Conservation (phyloP, 192 early-diverging fungal genomes). For the Lobulomyces angularis region DNA sequence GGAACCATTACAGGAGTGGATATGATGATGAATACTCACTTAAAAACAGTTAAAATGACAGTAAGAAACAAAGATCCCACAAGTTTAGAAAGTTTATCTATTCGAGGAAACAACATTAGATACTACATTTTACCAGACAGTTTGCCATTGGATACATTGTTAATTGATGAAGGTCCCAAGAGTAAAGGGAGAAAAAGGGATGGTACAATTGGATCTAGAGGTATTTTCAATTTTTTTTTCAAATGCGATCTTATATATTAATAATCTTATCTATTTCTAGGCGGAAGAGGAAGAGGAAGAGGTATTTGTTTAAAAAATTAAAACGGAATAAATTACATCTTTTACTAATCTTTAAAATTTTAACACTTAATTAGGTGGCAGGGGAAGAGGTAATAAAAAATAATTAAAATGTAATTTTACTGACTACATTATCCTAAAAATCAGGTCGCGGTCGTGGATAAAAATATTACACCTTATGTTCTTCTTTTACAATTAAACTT, state of each 20-base stretch:
- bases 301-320: neutral
- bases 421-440: too few species aligned
- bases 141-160: constrained; percentile 84
- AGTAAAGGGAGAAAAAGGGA: constrained; percentile 81
- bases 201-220: constrained; percentile 21
- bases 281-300: neutral
- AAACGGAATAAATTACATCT: too few species aligned
- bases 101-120: constrained; percentile 87
- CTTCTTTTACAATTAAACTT: too few species aligned
- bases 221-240: neutral
- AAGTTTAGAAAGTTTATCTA: constrained; percentile 79
- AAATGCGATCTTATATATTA: too few species aligned
- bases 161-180: constrained; percentile 92
- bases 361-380: too few species aligned
- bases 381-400: too few species aligned
- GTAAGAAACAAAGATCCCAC: constrained; percentile 84
- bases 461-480: too few species aligned
- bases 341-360: too few species aligned
- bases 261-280: neutral
- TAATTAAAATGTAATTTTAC: too few species aligned
- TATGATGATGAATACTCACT: constrained; percentile 99
- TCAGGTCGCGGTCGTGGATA: too few species aligned
- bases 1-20: constrained; percentile 95
- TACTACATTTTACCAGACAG: constrained; percentile 94
- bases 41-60: constrained; percentile 98